phyloP scores from a whole-genome alignment of 805 yeast species.

The Kazachstania africana region DNA sequence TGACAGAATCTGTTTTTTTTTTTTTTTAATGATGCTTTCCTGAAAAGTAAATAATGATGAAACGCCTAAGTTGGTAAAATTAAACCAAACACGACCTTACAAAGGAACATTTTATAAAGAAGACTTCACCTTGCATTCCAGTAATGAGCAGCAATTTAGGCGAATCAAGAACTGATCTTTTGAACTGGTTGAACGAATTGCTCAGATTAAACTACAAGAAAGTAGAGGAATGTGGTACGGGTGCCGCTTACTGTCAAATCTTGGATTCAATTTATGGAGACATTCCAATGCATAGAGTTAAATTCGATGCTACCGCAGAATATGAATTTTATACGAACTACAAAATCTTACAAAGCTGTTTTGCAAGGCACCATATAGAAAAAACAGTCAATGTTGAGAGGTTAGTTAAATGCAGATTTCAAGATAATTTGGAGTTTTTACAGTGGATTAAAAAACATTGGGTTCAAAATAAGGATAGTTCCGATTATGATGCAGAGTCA shows the following conservation, averaged over 20 bases:
- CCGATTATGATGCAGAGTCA: conserved; percentile 56
- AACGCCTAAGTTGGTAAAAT: too few relatives aligned
- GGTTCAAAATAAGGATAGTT: conserved; percentile 61
- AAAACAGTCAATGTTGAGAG: conserved; percentile 71
- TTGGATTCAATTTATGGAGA: conserved; percentile 78
- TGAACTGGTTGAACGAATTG: conserved; percentile 74
- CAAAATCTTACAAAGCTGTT: conserved; percentile 77
- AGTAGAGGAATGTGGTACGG: conserved; percentile 90
- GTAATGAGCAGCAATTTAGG: conserved; percentile 32
- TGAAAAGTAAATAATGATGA: too few relatives aligned
- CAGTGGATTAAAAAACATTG: conserved; percentile 87
- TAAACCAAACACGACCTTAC: not conserved
- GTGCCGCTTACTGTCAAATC: conserved; percentile 90
- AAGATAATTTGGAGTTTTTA: conserved; percentile 85
- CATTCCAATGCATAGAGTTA: conserved; percentile 69
- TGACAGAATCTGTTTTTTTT: too few relatives aligned
- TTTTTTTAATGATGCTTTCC: too few relatives aligned
- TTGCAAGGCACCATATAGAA: conserved; percentile 56
- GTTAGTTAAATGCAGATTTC: conserved; percentile 77
- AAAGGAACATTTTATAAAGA: too few relatives aligned
- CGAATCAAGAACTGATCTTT: conserved; percentile 73
- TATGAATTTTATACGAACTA: conserved; percentile 71
- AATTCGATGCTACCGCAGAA: conserved; percentile 56
- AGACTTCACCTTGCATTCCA: too few relatives aligned
- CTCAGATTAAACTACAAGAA: conserved; percentile 55